These are phyloP conservation scores for Fraxinus velutina DNA, from an alignment of 305 asterid genomes.

Conservation along the genomic window DNA sequence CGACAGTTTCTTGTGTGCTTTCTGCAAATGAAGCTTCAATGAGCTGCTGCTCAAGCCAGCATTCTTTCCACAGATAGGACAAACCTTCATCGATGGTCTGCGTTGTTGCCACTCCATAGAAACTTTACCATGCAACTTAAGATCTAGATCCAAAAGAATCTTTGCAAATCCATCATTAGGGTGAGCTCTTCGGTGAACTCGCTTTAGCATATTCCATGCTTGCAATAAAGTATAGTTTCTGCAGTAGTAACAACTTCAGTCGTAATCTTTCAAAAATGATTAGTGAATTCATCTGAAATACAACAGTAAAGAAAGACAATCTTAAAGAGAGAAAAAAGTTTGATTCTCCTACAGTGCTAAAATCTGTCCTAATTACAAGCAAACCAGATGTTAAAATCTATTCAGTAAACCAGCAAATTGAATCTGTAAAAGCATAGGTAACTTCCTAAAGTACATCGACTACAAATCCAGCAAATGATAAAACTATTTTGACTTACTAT, in stretches of 20 bases:
- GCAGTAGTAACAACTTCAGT: conserved; percentile 27
- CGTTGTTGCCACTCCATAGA: conserved; percentile 99
- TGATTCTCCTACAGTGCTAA: background rate
- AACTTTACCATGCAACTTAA: conserved; percentile 64
- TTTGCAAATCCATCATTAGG: conserved; percentile 93
- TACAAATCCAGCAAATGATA: background rate
- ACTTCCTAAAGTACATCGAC: background rate
- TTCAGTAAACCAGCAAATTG: background rate
- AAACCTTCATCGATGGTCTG: conserved; percentile 79
- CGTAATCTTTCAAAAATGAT: background rate
- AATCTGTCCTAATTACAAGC: background rate
- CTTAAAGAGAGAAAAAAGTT: background rate
- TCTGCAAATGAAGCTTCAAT: conserved; percentile 88
- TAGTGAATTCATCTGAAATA: background rate
- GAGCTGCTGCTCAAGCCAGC: conserved; percentile 99
- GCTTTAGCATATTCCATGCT: conserved; percentile 81
- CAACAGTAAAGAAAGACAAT: background rate
- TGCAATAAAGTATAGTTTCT: conserved; percentile 66
- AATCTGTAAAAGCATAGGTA: background rate
- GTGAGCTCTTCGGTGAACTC: conserved; percentile 89
- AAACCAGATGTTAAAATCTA: background rate
- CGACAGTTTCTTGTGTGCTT: conserved; percentile 78
- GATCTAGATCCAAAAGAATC: conserved; percentile 70
- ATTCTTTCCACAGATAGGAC: conserved; percentile 89
- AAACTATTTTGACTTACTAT: background rate